Percentiles rank a stretch among this genome's conserved stretches.
These are phyloP conservation scores for Rhodotorula sp. DNA, from an alignment of 1,284 basidiomycete species.

Conservation along the genomic window DNA sequence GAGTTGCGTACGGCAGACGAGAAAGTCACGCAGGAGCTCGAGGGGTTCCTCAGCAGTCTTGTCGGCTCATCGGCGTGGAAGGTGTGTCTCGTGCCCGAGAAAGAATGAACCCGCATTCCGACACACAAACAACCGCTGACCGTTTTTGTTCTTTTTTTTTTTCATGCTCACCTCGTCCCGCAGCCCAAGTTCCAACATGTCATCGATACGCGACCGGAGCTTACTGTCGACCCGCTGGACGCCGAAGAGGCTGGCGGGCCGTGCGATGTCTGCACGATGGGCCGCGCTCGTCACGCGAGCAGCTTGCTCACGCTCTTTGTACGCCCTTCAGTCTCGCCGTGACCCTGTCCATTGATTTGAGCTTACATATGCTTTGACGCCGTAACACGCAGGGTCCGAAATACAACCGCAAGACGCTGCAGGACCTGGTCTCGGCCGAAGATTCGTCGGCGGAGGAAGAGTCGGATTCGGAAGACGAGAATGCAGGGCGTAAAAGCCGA, in stretches of 20 bases:
- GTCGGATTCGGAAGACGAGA: not conserved
- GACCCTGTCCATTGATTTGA: not conserved
- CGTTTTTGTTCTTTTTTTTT: not conserved
- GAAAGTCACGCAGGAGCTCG: constrained; percentile 1
- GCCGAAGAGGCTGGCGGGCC: not conserved
- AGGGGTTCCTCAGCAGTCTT: constrained; percentile 8
- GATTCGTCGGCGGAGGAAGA: constrained; percentile 1
- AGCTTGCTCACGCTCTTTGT: constrained; percentile 11
- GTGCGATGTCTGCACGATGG: constrained; percentile 28
- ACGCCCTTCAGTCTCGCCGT: not conserved
- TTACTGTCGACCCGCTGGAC: not conserved
- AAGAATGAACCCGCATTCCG: not conserved
- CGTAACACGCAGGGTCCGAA: constrained; percentile 10
- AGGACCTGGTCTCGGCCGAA: not conserved
- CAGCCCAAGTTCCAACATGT: constrained; percentile 21
- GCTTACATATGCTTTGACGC: not conserved
- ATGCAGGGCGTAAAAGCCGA: not conserved
- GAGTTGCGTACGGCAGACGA: constrained; percentile 11
- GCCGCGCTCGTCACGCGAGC: constrained; percentile 3
- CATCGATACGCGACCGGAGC: constrained; percentile 13
- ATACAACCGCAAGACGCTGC: constrained; percentile 26
- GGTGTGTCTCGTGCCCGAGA: not conserved
- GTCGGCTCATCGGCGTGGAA: constrained; percentile 20
- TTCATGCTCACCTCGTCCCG: no score
- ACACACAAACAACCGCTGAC: not conserved